Evolutionary conservation across 768 basidiomycete species (phyloP).

Genomic region (Mycena chlorophos): DNA sequence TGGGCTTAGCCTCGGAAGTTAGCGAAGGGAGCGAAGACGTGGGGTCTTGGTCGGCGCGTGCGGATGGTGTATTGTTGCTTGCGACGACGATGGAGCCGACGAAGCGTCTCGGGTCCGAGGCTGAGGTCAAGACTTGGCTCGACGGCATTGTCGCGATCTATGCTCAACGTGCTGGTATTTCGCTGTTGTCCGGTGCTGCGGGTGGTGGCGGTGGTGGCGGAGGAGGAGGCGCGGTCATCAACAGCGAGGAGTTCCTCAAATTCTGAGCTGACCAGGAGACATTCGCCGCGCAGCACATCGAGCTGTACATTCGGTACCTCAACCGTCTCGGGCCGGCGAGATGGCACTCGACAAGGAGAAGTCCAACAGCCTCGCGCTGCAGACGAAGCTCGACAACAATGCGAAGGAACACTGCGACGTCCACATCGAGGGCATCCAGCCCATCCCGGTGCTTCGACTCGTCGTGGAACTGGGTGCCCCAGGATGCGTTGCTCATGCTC

Average conservation of each 20-base stretch:
- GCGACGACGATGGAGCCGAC: slow-evolving; percentile 92
- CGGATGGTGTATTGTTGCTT: slow-evolving; percentile 87
- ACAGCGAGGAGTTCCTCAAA: slow-evolving; percentile 97
- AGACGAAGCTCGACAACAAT: slow-evolving; percentile 86
- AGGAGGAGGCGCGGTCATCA: slow-evolving; percentile 84
- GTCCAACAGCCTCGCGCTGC: slow-evolving; percentile 66
- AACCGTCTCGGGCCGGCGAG: slow-evolving; percentile 90
- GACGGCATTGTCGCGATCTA: slow-evolving; percentile 83
- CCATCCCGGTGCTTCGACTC: slow-evolving; percentile 96
- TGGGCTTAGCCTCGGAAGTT: no score
- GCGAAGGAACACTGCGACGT: slow-evolving; percentile 88
- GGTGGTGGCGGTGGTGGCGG: slow-evolving; percentile 61
- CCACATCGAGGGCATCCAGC: slow-evolving; percentile 94
- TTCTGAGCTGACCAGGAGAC: slow-evolving; percentile 93
- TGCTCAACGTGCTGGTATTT: slow-evolving; percentile 86
- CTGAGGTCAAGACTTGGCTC: slow-evolving; percentile 91
- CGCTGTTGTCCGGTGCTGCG: slow-evolving; percentile 67
- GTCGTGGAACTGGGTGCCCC: slow-evolving; percentile 99
- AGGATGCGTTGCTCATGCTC: slow-evolving; percentile 95
- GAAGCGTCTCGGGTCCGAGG: slow-evolving; percentile 89
- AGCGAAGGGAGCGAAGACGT: slow-evolving; percentile 89
- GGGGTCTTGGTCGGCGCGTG: slow-evolving; percentile 90
- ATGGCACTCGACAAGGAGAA: slow-evolving; percentile 87
- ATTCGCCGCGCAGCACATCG: slow-evolving; percentile 90
- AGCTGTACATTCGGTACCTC: slow-evolving; percentile 96